phyloP scores from a whole-genome alignment of 116 monocot species.

The Posidonia oceanica region DNA sequence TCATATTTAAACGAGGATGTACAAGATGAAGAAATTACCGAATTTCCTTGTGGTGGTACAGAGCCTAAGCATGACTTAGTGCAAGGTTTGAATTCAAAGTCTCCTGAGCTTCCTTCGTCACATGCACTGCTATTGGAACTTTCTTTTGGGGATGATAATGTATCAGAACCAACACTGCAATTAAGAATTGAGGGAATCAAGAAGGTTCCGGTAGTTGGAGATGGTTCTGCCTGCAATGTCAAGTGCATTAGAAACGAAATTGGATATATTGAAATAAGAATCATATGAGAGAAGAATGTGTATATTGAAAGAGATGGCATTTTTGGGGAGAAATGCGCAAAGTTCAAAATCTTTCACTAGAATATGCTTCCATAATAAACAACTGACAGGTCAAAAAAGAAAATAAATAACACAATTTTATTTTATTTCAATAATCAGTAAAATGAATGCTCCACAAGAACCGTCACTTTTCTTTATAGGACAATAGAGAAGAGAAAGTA shows the following conservation, averaged over 20 bases:
- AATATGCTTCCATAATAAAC: too few relatives aligned
- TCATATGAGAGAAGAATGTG: background rate
- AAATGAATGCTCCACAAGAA: too few relatives aligned
- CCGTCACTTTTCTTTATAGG: too few relatives aligned
- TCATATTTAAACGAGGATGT: background rate
- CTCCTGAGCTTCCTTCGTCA: slow-evolving; percentile 28
- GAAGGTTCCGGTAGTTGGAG: slow-evolving; percentile 88
- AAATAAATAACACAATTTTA: too few relatives aligned
- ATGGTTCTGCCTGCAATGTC: slow-evolving; percentile 66
- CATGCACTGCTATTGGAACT: slow-evolving; percentile 12
- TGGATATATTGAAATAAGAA: background rate
- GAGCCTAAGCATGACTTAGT: slow-evolving; percentile 16
- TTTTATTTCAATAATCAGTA: too few relatives aligned
- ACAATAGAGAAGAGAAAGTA: too few relatives aligned
- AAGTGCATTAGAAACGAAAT: background rate
- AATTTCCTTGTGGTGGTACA: background rate
- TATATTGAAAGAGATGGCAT: background rate
- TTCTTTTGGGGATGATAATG: slow-evolving; percentile 43
- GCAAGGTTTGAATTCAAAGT: slow-evolving; percentile 68
- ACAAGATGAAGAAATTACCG: slow-evolving; percentile 2
- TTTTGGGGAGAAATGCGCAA: too few relatives aligned
- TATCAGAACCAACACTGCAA: slow-evolving; percentile 16
- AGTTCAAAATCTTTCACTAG: too few relatives aligned
- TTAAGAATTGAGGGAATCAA: slow-evolving; percentile 29
- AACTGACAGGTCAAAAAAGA: too few relatives aligned